Percentiles rank a stretch among this genome's conserved stretches.
phyloP scores from a whole-genome alignment of 2,329 filamentous ascomycete species.

The Fusarium proliferatum region DNA sequence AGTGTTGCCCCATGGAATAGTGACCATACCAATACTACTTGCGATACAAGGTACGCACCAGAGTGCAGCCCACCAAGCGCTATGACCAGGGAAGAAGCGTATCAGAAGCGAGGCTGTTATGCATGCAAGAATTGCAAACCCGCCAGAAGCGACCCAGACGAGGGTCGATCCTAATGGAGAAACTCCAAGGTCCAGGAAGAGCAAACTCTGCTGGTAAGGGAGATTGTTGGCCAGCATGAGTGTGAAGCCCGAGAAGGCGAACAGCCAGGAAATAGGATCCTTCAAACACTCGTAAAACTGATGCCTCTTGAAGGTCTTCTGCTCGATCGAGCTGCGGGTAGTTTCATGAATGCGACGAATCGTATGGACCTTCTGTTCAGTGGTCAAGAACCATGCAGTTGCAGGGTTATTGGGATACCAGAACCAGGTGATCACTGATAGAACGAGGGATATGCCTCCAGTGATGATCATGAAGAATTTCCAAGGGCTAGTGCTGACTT shows the following conservation, averaged over 20 bases:
- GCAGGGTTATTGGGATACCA: constrained; percentile 5
- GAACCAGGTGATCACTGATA: neutral
- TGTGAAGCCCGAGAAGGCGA: neutral
- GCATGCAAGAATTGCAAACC: constrained; percentile 5
- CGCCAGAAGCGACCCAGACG: neutral
- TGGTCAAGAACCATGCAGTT: neutral
- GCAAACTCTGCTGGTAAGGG: neutral
- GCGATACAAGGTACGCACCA: constrained; percentile 40
- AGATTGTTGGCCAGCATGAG: constrained; percentile 2
- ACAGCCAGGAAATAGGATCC: neutral
- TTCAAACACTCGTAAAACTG: neutral
- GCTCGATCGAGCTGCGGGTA: neutral
- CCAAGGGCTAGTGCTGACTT: neutral
- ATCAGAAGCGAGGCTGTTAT: constrained; percentile 32
- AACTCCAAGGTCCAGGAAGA: constrained; percentile 1
- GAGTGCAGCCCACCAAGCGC: constrained; percentile 33
- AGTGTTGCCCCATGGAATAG: neutral
- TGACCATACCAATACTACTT: constrained; percentile 25
- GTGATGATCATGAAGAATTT: constrained; percentile 10
- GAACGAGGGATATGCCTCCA: neutral
- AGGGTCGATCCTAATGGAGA: neutral
- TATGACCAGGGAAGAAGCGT: constrained; percentile 27
- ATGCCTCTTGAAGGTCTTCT: constrained; percentile 2
- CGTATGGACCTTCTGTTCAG: neutral
- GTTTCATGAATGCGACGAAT: neutral